Conservation (phyloP, 208 protist genomes). For the Sergeia podlipaevii region DNA sequence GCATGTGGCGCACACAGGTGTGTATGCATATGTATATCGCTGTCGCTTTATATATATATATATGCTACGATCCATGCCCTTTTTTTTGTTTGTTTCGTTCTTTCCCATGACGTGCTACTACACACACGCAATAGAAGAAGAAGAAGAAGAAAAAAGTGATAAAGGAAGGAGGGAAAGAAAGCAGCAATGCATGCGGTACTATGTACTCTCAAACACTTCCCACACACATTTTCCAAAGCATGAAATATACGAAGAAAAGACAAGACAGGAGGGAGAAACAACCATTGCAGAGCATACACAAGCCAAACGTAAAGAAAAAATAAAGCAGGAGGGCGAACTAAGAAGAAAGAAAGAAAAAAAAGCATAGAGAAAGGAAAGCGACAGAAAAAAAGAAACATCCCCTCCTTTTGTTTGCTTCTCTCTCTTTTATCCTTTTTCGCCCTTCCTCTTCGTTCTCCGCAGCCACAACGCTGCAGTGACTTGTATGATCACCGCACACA, state of each 20-base stretch:
- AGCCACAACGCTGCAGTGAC: too few species aligned
- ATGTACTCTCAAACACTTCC: too few species aligned
- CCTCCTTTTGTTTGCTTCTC: too few species aligned
- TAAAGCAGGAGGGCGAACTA: not conserved
- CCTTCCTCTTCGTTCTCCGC: too few species aligned
- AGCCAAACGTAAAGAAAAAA: conserved; percentile 2
- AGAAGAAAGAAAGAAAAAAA: conserved; percentile 7
- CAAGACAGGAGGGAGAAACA: not conserved
- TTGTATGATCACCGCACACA: too few species aligned
- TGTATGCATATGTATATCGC: too few species aligned
- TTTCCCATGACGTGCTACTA: not conserved
- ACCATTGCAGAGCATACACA: not conserved
- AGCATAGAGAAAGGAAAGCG: not conserved
- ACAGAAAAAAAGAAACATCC: not conserved
- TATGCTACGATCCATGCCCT: too few species aligned
- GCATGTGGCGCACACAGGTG: too few species aligned
- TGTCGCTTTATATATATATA: too few species aligned
- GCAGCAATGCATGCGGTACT: too few species aligned
- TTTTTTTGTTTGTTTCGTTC: too few species aligned
- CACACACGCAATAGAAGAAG: not conserved
- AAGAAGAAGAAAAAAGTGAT: not conserved
- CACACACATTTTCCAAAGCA: conserved; percentile 1
- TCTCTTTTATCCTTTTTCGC: too few species aligned
- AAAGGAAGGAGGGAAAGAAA: not conserved
- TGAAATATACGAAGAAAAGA: not conserved